Percentiles rank a stretch among this genome's conserved stretches.
These are phyloP conservation scores for Flaveria robusta DNA, from an alignment of 129 eudicot genomes.

Conservation along the genomic window DNA sequence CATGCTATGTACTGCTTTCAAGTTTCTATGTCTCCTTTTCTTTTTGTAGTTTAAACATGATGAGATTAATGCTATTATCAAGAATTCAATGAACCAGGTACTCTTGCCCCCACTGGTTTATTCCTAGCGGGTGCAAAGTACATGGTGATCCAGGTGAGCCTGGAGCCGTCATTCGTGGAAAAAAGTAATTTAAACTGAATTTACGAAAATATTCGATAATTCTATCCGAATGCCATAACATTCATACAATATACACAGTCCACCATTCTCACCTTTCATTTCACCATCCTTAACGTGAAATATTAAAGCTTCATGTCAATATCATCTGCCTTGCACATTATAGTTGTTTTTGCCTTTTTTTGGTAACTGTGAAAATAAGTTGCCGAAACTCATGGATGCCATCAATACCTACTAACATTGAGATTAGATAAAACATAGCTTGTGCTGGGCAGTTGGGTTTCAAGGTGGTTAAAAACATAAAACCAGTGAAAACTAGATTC, in stretches of 20 bases:
- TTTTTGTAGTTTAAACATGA: constrained; percentile 52
- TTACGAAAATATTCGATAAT: neutral
- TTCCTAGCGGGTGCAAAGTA: constrained; percentile 62
- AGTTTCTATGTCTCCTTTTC: neutral
- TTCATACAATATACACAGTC: neutral
- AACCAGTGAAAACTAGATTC: neutral
- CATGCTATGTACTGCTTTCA: neutral
- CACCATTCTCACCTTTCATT: neutral
- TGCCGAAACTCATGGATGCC: too few relatives aligned
- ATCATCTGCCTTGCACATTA: too few relatives aligned
- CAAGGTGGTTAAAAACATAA: neutral
- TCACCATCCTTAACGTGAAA: too few relatives aligned
- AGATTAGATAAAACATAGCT: too few relatives aligned
- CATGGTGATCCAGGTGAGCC: constrained; percentile 91
- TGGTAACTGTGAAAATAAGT: too few relatives aligned
- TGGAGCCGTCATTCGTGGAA: constrained; percentile 88
- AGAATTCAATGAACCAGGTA: constrained; percentile 66
- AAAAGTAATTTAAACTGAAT: constrained; percentile 45
- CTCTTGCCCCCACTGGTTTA: constrained; percentile 72
- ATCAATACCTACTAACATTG: too few relatives aligned
- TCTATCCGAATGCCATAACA: neutral
- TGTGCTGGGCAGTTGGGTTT: neutral
- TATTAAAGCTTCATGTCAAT: too few relatives aligned
- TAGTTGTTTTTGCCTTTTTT: too few relatives aligned
- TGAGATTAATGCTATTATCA: constrained; percentile 52